Conservation (phyloP, 805 yeast species). For the Myxozyma geophila region DNA sequence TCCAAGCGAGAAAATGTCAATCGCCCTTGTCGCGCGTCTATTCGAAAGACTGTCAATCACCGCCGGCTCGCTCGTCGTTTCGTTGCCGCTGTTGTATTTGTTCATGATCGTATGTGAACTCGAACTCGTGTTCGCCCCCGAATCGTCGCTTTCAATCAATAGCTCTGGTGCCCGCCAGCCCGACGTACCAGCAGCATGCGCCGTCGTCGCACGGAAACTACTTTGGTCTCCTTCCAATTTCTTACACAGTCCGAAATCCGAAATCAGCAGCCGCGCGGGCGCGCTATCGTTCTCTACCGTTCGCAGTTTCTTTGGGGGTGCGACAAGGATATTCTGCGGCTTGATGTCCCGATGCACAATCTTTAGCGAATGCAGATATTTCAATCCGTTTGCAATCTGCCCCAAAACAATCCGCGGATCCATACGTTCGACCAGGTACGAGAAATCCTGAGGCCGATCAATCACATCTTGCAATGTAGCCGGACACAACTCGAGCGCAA, state of each 20-base stretch:
- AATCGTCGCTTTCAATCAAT: constrained; percentile 48
- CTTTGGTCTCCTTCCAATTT: constrained; percentile 90
- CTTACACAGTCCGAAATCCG: constrained; percentile 96
- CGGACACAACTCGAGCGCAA: constrained; percentile 89
- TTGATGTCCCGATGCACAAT: constrained; percentile 94
- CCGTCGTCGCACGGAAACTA: constrained; percentile 88
- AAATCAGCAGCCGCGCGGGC: constrained; percentile 73
- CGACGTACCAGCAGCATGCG: constrained; percentile 92
- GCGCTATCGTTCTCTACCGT: constrained; percentile 38
- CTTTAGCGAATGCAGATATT: constrained; percentile 84
- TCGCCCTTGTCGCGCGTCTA: constrained; percentile 79
- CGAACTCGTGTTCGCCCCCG: background rate
- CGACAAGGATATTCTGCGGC: constrained; percentile 90
- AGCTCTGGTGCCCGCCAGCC: constrained; percentile 99
- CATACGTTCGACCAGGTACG: constrained; percentile 50
- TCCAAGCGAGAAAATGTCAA: constrained; percentile 92
- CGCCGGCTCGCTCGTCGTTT: constrained; percentile 44
- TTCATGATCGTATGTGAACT: constrained; percentile 11
- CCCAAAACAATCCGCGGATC: constrained; percentile 60
- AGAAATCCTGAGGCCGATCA: constrained; percentile 53
- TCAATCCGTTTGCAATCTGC: constrained; percentile 83
- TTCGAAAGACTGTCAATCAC: constrained; percentile 49
- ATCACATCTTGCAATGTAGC: constrained; percentile 87
- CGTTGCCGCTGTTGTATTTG: constrained; percentile 10
- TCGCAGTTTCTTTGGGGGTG: constrained; percentile 57